phyloP scores from a whole-genome alignment of 768 basidiomycete species.

The Termitomyces sp. region DNA sequence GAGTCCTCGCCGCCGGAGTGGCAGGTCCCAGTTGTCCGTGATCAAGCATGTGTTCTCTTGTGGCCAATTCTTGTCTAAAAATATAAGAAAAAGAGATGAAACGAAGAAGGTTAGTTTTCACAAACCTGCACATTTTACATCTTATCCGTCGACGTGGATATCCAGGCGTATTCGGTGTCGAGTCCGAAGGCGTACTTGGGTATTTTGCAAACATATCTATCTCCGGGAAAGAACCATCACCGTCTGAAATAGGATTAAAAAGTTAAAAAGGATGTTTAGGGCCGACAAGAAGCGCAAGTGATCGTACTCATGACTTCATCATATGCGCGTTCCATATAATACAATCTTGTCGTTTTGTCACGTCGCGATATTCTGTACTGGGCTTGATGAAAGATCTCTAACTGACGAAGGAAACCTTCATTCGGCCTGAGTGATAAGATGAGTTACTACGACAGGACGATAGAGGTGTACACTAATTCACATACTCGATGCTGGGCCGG shows the following conservation, averaged over 20 bases:
- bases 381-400: slow-evolving; percentile 74
- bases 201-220: slow-evolving; percentile 76
- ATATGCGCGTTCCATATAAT: slow-evolving; percentile 75
- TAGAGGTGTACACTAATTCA: neutral
- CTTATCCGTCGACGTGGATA: slow-evolving; percentile 61
- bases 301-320: slow-evolving; percentile 77
- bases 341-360: slow-evolving; percentile 74
- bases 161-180: slow-evolving; percentile 56
- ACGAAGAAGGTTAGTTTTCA: neutral
- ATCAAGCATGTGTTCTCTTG: slow-evolving; percentile 91
- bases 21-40: slow-evolving; percentile 76
- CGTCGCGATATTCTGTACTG: slow-evolving; percentile 62
- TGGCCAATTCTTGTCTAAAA: slow-evolving; percentile 74
- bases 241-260: slow-evolving; percentile 43
- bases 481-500: slow-evolving; percentile 68
- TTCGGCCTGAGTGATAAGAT: slow-evolving; percentile 62
- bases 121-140: slow-evolving; percentile 88
- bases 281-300: slow-evolving; percentile 10
- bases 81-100: neutral
- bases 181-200: slow-evolving; percentile 63
- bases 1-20: slow-evolving; percentile 51
- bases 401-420: slow-evolving; percentile 73
- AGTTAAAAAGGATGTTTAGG: slow-evolving; percentile 13
- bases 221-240: slow-evolving; percentile 62
- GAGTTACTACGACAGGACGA: neutral